These are phyloP conservation scores for Apophysomyces variabilis DNA, from an alignment of 371 early-diverging fungal species.

Conservation along the genomic window DNA sequence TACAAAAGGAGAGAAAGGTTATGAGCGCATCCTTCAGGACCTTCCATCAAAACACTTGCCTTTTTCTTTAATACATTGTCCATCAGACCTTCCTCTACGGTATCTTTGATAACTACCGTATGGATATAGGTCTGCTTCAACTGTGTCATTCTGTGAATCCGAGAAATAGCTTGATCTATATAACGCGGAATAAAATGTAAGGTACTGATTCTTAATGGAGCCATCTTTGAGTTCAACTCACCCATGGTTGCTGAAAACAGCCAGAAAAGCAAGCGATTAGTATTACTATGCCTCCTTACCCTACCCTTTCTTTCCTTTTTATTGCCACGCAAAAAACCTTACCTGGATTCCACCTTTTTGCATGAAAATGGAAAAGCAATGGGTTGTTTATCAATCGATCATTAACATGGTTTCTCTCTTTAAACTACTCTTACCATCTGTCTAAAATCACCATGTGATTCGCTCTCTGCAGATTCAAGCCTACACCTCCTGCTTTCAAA, in stretches of 20 bases:
- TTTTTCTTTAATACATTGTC: conserved; percentile 44
- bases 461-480: conserved; percentile 47
- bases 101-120: conserved; percentile 47
- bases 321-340: conserved; percentile 1
- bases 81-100: conserved; percentile 47
- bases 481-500: conserved; percentile 50
- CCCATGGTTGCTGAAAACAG: conserved; percentile 43
- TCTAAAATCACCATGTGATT: conserved; percentile 55
- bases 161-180: conserved; percentile 46
- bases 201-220: not conserved
- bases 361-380: not conserved
- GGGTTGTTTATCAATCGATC: too few species aligned
- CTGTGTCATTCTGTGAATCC: conserved; percentile 54
- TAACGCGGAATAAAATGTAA: not conserved
- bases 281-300: not conserved
- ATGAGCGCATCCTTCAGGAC: too few species aligned
- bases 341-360: conserved; percentile 48
- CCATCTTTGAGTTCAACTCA: conserved; percentile 4
- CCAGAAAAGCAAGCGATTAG: not conserved
- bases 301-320: not conserved
- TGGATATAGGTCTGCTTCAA: conserved; percentile 44
- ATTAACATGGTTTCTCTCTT: too few species aligned
- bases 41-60: conserved; percentile 18
- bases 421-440: conserved; percentile 29
- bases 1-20: not conserved